Conservation (phyloP, 2,329 filamentous ascomycete species). For the Microsporum canis region DNA sequence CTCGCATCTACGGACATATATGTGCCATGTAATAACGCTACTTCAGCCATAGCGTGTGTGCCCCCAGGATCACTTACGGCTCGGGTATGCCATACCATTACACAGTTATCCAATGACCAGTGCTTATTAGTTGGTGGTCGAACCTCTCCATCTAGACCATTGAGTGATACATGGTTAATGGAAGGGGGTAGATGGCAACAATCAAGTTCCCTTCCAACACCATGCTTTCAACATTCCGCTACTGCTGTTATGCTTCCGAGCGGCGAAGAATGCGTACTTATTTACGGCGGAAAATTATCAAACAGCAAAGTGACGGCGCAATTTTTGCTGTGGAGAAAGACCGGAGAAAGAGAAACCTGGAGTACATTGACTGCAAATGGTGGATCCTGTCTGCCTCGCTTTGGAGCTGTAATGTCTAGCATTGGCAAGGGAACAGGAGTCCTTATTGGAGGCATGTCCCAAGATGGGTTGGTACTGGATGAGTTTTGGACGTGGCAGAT, state of each 20-base stretch:
- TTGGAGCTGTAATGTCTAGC: constrained; percentile 42
- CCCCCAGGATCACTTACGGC: constrained; percentile 28
- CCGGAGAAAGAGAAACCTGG: constrained; percentile 40
- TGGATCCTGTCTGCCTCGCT: constrained; percentile 39
- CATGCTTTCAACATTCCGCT: constrained; percentile 65
- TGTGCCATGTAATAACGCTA: constrained; percentile 37
- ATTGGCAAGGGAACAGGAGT: constrained; percentile 45
- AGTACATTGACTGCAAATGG: constrained; percentile 25
- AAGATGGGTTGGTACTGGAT: constrained; percentile 50
- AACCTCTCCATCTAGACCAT: constrained; percentile 57
- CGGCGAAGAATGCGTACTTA: constrained; percentile 36
- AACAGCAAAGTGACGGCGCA: constrained; percentile 39
- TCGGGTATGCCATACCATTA: constrained; percentile 67
- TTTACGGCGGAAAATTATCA: constrained; percentile 52
- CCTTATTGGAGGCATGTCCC: constrained; percentile 59
- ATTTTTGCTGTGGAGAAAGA: constrained; percentile 42
- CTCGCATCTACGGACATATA: constrained; percentile 38
- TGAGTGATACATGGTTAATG: constrained; percentile 67
- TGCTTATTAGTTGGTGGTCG: constrained; percentile 65
- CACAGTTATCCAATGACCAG: constrained; percentile 47
- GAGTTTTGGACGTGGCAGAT: constrained; percentile 57
- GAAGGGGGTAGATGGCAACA: constrained; percentile 52
- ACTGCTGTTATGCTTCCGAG: constrained; percentile 31
- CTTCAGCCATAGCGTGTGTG: constrained; percentile 32
- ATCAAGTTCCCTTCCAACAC: constrained; percentile 53